phyloP scores from a whole-genome alignment of 1,284 basidiomycete species.

The Neonothopanus nambi region DNA sequence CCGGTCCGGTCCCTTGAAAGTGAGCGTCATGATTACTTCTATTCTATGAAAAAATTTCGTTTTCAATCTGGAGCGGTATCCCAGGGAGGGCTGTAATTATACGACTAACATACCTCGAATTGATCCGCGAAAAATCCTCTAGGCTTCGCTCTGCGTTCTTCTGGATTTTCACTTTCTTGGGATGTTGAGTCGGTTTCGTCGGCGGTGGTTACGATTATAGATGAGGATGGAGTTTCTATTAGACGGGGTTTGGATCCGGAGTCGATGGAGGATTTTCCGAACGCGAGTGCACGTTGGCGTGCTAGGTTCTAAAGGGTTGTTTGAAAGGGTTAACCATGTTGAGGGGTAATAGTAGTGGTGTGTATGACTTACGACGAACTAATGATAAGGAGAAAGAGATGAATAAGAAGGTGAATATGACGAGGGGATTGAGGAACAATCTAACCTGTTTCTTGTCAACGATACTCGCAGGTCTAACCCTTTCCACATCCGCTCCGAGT shows the following conservation, averaged over 20 bases:
- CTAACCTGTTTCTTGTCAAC: slow-evolving; percentile 91
- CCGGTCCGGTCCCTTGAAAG: slow-evolving; percentile 88
- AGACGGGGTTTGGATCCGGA: slow-evolving; percentile 28
- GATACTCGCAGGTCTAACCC: slow-evolving; percentile 86
- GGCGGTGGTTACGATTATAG: slow-evolving; percentile 59
- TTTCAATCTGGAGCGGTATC: too few species aligned
- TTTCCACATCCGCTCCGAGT: slow-evolving; percentile 86
- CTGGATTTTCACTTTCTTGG: slow-evolving; percentile 31
- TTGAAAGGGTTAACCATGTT: background rate
- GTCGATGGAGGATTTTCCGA: slow-evolving; percentile 57
- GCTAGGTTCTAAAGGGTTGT: slow-evolving; percentile 72
- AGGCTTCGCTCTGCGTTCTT: slow-evolving; percentile 48
- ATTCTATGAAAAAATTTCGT: slow-evolving; percentile 52
- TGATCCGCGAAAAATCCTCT: slow-evolving; percentile 93
- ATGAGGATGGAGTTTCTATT: slow-evolving; percentile 37
- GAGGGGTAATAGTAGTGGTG: background rate
- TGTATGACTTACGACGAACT: slow-evolving; percentile 10
- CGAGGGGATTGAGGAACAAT: too few species aligned
- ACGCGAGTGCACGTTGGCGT: slow-evolving; percentile 70
- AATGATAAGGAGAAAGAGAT: background rate
- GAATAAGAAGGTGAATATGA: background rate
- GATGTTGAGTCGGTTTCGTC: slow-evolving; percentile 41
- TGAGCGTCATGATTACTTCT: slow-evolving; percentile 90
- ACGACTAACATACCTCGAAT: slow-evolving; percentile 65
- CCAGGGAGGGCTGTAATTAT: too few species aligned